These are phyloP conservation scores for Trichomonascaceae sp. DNA, from an alignment of 1,139 yeast species.

Conservation along the genomic window DNA sequence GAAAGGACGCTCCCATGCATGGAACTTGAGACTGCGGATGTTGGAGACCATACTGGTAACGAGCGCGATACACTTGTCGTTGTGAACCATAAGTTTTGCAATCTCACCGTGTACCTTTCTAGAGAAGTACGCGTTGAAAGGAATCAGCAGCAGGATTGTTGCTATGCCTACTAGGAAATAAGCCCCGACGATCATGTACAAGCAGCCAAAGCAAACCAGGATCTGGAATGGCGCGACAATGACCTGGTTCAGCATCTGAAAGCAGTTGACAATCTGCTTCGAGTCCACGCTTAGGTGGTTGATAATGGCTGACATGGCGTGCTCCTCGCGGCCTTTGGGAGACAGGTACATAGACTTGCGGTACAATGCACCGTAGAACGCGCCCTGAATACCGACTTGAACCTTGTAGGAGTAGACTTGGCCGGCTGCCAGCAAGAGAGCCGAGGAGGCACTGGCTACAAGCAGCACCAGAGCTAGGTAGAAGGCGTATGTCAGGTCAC, in stretches of 20 bases:
- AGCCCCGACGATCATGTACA: conserved; percentile 46
- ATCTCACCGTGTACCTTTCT: conserved; percentile 35
- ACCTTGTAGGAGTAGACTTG: not conserved
- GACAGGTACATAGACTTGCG: conserved; percentile 68
- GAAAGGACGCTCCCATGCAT: conserved; percentile 66
- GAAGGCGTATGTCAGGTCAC: not conserved
- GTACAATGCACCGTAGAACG: conserved; percentile 63
- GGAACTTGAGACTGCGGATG: conserved; percentile 56
- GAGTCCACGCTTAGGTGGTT: conserved; percentile 56
- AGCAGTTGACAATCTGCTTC: conserved; percentile 46
- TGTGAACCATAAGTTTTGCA: conserved; percentile 52
- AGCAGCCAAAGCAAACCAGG: conserved; percentile 38
- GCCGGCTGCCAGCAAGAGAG: not conserved
- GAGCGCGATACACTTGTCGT: conserved; percentile 45
- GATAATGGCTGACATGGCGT: conserved; percentile 87
- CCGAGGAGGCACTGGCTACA: not conserved
- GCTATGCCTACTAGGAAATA: conserved; percentile 50
- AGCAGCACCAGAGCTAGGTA: not conserved
- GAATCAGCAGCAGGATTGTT: conserved; percentile 42
- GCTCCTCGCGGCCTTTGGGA: conserved; percentile 60
- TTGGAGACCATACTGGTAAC: conserved; percentile 51
- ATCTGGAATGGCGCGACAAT: conserved; percentile 50
- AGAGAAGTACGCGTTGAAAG: conserved; percentile 41
- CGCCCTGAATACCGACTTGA: conserved; percentile 30
- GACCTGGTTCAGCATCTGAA: conserved; percentile 39